Evolutionary conservation across 768 basidiomycete species (phyloP), one percentile per base, ranked within the genome.

Genomic region (Lactarius sanguifluus): DNA sequence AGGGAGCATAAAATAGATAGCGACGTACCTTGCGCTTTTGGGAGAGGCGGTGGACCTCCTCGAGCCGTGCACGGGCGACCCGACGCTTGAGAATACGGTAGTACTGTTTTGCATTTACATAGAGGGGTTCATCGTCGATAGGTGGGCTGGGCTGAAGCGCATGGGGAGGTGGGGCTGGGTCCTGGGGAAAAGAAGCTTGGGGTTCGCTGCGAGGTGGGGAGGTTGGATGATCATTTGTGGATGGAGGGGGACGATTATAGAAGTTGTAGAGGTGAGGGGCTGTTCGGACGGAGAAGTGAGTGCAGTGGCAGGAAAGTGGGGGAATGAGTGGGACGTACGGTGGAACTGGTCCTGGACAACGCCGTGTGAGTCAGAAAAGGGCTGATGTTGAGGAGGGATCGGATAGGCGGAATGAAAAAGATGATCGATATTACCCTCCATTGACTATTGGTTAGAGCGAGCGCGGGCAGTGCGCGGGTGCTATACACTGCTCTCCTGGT

Each of bases 61-160:
- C 96, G 61, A 98, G 83, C 58, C 97, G 84, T 3, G 94, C 92
- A 54, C 96, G 81, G 6, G 96, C 95, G 71, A 92, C 85, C 64
- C 97, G 85, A 69, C 97, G 85, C 81, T 98, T 98, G 77, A 99
- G 85, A 73, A 99, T 98, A 75, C 97, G 92, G 73, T 96, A 94
- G 76, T 98, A 99, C 79, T 99, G 97, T 76, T 99, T 99, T 66
- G 97, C 96, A 73, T 99, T 99, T 66, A 99, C 97, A 79, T 98
- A 98, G 71, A 99, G 88, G 32, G 97, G 96, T 76, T 99, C 96
- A 70, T 98, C 95, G 78, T 98, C 96, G 72, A 92, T 82, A 65
- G 77, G 77, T 5, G 71, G 43, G 67, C 81, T 82, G 23, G 80
- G 75, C 61, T 77, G 73, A 64, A 72, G 70, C 69, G 75, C 72